phyloP scores from a whole-genome alignment of 192 early-diverging fungal genomes.

The Chytriomyces hyalinus region DNA sequence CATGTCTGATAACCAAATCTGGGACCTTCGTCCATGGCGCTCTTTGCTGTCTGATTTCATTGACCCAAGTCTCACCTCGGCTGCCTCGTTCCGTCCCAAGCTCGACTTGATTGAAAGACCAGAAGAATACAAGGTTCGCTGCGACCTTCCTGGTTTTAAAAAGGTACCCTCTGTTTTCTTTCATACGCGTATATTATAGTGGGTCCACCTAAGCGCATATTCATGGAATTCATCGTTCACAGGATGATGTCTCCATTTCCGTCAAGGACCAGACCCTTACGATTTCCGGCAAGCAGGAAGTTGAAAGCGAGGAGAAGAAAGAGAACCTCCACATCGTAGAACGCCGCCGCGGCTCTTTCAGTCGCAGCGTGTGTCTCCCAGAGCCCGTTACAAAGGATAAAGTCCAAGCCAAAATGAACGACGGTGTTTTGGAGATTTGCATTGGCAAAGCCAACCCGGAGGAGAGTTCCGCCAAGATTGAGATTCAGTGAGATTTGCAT shows the following conservation, averaged over 20 bases:
- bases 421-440: conserved; percentile 7
- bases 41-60: too few species aligned
- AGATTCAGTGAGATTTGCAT: neutral
- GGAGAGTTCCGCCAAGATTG: neutral
- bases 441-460: neutral
- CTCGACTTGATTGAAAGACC: conserved; percentile 9
- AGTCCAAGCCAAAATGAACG: neutral
- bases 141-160: conserved; percentile 2
- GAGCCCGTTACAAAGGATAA: neutral
- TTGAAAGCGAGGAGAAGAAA: neutral
- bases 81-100: too few species aligned
- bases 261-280: neutral
- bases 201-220: too few species aligned
- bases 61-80: too few species aligned
- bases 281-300: neutral
- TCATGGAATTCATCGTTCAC: neutral
- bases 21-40: too few species aligned
- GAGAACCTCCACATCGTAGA: conserved; percentile 2
- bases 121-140: neutral
- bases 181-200: too few species aligned
- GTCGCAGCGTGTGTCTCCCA: neutral
- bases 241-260: neutral
- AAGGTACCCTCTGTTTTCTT: neutral
- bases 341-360: conserved; percentile 7
- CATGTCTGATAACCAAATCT: too few species aligned